Evolutionary conservation across 768 basidiomycete species (phyloP), one percentile per base, ranked within the genome.

Genomic region (Leccinum fibrillosum): DNA sequence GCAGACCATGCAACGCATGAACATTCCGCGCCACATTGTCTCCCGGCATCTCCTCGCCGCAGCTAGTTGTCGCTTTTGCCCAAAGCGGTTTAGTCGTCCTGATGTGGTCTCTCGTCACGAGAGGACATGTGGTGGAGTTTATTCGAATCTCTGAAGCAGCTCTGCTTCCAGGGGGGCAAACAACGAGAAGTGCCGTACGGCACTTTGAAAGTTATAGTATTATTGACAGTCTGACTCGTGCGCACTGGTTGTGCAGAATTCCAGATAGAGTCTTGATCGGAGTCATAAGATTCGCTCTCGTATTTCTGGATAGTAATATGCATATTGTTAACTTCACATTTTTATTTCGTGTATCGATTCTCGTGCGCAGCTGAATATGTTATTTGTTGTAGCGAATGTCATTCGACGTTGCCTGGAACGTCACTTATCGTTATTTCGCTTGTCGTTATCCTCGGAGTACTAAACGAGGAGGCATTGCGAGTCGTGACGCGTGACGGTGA

Each of bases 61-160:
- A 5, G 67, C 69, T 19, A 59, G 1, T 8, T 70, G 69, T 21
- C 68, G 64, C 30, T 61, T 52, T 47, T 70, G 69, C 34, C 44
- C 52, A 6, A 70, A 52, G 54, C 64, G 51, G 11, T 68, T 70
- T 42, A 62, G 69, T 44, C 64, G 69, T 1, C 69, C 70, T 0
- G 69, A 70, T 10, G 69, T 70, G 13, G 69, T 71, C 1, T 48
- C 54, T 12, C 65, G 69, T 2, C 69, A 70, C 53, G 69, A 70
- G 26, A 65, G 55, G 28, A 64, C 68, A 2, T 70, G 69, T 7
- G 28, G 9, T n/a, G 61, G 37, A 7, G 12, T 35, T 19, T 8
- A 39, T 23, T 45, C 49, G 9, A 42, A 42, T 0, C 45, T 21
- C 32, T 45, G 58, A 44, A 56, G 30, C 17, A 13, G 42, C 15